Evolutionary conservation across 2,329 filamentous ascomycete species (phyloP).

Genomic region (Alternaria sp.): DNA sequence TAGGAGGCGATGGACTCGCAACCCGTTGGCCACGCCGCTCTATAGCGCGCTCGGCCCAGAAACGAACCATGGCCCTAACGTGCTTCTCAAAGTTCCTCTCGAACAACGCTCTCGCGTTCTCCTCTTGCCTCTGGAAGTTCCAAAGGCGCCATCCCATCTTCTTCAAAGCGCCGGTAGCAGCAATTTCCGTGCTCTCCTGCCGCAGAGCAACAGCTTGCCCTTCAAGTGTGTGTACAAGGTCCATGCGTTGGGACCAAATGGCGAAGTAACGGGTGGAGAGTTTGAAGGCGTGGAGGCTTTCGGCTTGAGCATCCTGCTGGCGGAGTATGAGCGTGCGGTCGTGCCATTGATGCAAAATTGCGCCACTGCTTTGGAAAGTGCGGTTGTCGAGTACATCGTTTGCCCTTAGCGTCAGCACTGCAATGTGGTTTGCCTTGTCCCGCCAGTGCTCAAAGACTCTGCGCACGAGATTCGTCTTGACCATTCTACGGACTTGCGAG

Average conservation of each 20-base stretch:
- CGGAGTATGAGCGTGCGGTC: slow-evolving; percentile 41
- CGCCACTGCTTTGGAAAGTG: slow-evolving; percentile 31
- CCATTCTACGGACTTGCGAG: slow-evolving; percentile 57
- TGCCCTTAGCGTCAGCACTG: slow-evolving; percentile 41
- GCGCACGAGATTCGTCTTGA: slow-evolving; percentile 62
- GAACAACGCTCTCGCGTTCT: slow-evolving; percentile 61
- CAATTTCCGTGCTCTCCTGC: slow-evolving; percentile 55
- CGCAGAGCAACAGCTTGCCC: slow-evolving; percentile 55
- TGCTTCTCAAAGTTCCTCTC: slow-evolving; percentile 63
- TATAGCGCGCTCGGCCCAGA: slow-evolving; percentile 59
- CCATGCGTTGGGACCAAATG: slow-evolving; percentile 32
- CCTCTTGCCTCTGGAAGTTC: slow-evolving; percentile 57
- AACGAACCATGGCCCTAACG: slow-evolving; percentile 60
- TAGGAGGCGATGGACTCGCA: slow-evolving; percentile 33
- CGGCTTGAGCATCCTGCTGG: slow-evolving; percentile 30
- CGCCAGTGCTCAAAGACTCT: slow-evolving; percentile 49
- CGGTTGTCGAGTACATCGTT: slow-evolving; percentile 30
- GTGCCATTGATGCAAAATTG: slow-evolving; percentile 53
- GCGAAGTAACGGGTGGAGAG: slow-evolving; percentile 41
- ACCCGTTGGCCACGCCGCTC: slow-evolving; percentile 32
- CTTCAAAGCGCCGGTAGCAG: slow-evolving; percentile 58
- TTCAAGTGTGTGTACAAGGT: slow-evolving; percentile 38
- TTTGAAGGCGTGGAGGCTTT: slow-evolving; percentile 30
- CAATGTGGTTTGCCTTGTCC: slow-evolving; percentile 26
- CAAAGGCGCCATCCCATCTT: slow-evolving; percentile 66